phyloP scores from a whole-genome alignment of 1,139 yeast species.

The Magnusiomyces tetraspermus region DNA sequence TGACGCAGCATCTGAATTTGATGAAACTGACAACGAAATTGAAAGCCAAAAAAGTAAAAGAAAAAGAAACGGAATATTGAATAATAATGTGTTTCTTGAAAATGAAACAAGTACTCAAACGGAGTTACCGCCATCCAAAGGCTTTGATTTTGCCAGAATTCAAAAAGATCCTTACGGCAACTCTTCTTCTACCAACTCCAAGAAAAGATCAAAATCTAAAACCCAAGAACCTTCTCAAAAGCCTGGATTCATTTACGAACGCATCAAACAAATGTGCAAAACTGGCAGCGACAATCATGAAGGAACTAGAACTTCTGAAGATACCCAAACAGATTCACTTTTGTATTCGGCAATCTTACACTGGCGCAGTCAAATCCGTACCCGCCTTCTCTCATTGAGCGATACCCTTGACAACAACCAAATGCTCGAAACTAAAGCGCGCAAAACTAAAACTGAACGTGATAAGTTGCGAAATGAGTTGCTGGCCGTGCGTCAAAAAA shows the following conservation, averaged over 20 bases:
- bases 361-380: constrained; percentile 16
- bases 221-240: neutral
- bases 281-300: too few relatives aligned
- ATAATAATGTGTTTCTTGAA: neutral
- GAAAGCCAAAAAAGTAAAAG: neutral
- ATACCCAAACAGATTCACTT: constrained; percentile 1
- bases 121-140: neutral
- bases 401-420: constrained; percentile 20
- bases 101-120: neutral
- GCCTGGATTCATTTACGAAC: neutral
- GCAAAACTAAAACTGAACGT: constrained; percentile 18
- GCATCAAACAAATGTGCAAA: too few relatives aligned
- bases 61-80: neutral
- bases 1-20: constrained; percentile 5
- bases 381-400: constrained; percentile 17
- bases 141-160: neutral
- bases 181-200: neutral
- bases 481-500: constrained; percentile 18
- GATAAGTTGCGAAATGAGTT: constrained; percentile 18
- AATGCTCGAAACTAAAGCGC: constrained; percentile 16
- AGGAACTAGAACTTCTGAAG: neutral
- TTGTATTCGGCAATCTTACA: constrained; percentile 12
- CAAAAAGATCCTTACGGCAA: neutral
- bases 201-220: neutral
- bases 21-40: neutral